Evolutionary conservation across 2,329 filamentous ascomycete species (phyloP).

Genomic region (Grosmannia serpens): DNA sequence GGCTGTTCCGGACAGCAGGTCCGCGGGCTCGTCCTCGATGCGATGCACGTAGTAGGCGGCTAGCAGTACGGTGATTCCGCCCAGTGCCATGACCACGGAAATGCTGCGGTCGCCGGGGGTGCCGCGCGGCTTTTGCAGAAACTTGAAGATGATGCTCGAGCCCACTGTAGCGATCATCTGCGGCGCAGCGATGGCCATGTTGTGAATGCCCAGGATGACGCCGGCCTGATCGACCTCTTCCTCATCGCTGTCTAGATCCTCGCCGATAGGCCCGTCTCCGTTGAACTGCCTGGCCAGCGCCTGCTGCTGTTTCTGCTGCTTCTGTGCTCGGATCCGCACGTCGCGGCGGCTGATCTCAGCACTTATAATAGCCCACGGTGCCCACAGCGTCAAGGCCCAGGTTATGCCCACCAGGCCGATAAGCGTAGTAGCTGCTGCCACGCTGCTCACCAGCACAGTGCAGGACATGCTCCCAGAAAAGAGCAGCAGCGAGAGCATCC

Average conservation of each 20-base stretch:
- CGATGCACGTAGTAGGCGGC: conserved; percentile 62
- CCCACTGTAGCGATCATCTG: conserved; percentile 84
- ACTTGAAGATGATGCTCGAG: conserved; percentile 72
- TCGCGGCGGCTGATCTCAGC: conserved; percentile 82
- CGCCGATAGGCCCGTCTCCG: conserved; percentile 8
- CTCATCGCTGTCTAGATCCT: conserved; percentile 20
- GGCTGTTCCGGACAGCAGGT: conserved; percentile 28
- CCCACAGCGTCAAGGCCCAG: conserved; percentile 90
- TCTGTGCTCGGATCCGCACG: conserved; percentile 34
- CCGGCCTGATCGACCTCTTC: conserved; percentile 66
- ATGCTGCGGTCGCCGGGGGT: conserved; percentile 78
- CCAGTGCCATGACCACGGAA: conserved; percentile 73
- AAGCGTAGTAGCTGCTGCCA: conserved; percentile 61
- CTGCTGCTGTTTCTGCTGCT: conserved; percentile 15
- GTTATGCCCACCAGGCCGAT: conserved; percentile 77
- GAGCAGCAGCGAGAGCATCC: conserved; percentile 75
- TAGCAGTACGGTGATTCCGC: conserved; percentile 64
- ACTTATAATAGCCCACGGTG: conserved; percentile 88
- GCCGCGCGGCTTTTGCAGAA: conserved; percentile 78
- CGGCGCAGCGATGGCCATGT: conserved; percentile 83
- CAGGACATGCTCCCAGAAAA: conserved; percentile 73
- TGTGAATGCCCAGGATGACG: conserved; percentile 88
- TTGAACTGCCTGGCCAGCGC: background rate
- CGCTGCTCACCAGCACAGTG: conserved; percentile 65
- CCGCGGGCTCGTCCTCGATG: conserved; percentile 48